Conservation (phyloP, 768 basidiomycete species). For the Mrakia frigida region DNA sequence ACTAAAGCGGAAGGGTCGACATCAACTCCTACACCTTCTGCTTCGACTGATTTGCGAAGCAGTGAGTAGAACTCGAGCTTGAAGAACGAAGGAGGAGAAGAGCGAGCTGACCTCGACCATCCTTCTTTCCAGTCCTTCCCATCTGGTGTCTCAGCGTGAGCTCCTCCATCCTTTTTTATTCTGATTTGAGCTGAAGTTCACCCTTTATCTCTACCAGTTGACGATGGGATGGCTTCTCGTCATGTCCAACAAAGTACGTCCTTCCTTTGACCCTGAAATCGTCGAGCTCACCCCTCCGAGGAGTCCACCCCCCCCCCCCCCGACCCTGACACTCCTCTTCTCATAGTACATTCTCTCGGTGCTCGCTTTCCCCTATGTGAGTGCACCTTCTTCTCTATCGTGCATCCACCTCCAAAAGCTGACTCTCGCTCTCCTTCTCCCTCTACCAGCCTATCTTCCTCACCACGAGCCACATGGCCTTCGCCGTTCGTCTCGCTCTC, state of each 20-base stretch:
- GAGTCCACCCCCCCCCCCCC: not conserved
- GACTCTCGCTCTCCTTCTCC: not conserved
- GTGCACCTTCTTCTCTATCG: too few relatives aligned
- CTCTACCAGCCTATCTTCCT: constrained; percentile 24
- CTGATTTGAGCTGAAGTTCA: not conserved
- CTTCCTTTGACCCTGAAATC: not conserved
- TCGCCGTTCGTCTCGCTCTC: constrained; percentile 62
- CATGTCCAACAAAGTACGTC: constrained; percentile 23
- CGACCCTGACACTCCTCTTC: not conserved
- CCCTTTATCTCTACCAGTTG: not conserved
- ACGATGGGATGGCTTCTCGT: constrained; percentile 18
- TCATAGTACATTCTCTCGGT: constrained; percentile 54
- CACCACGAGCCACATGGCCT: constrained; percentile 28
- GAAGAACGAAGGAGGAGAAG: not conserved
- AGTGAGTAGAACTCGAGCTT: not conserved
- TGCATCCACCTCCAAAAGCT: not conserved
- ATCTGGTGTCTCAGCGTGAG: not conserved
- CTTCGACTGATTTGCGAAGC: not conserved
- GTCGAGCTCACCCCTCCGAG: not conserved
- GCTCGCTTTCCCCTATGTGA: constrained; percentile 10
- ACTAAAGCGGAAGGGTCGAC: not conserved
- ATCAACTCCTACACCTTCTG: not conserved
- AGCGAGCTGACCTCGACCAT: not conserved
- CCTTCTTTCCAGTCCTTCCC: not conserved
- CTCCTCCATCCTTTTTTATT: not conserved